Evolutionary conservation across 306 rosid genomes (phyloP), one percentile per base, ranked within the genome.

Genomic region (Dicorynia guianensis): DNA sequence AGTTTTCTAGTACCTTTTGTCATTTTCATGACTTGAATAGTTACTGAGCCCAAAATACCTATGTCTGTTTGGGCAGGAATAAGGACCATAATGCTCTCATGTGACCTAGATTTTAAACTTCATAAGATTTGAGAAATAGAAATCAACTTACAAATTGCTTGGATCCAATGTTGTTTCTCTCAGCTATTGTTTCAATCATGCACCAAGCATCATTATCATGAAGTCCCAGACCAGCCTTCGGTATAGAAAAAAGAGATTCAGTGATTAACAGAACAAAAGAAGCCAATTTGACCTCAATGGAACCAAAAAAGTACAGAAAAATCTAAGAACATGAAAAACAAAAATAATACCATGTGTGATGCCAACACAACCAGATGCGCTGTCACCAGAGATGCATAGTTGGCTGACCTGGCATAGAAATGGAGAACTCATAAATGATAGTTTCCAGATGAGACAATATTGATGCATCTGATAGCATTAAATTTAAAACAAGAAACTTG

Each of bases 191-290:
- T 86, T 92, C 99, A 49, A 92, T 89, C 90, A 92, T 87, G 87
- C 85, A 90, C 99, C 99, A 95, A 71, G 97, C 89, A 87, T 92
- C 99, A 48, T 69, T 82, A 79, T 92, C 97, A 73, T 91, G 91
- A 82, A 95, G 96, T 79, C 99, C 99, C 67, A 95, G 79, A 38
- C 99, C 99, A 79, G 96, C 97, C 99, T 95, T 85, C 78, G 82
- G 14, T 12, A 65, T 65, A 72, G 63, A 66, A 57, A 75, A 76
- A 67, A 36, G 36, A 83, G 71, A 54, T 18, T 72, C 74, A 67
- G 71, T 34, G 69, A 63, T 62, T 13, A 39, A 62, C 70, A 63
- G 40, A 69, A 81, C 30, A 36, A 71, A 61, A 71, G 33, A 38
- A 57, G 25, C 14, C 78, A 67, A 42, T 38, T 71, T 53, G 54